phyloP scores from a whole-genome alignment of 148 eudicot species.

The Limonium bicolor region DNA sequence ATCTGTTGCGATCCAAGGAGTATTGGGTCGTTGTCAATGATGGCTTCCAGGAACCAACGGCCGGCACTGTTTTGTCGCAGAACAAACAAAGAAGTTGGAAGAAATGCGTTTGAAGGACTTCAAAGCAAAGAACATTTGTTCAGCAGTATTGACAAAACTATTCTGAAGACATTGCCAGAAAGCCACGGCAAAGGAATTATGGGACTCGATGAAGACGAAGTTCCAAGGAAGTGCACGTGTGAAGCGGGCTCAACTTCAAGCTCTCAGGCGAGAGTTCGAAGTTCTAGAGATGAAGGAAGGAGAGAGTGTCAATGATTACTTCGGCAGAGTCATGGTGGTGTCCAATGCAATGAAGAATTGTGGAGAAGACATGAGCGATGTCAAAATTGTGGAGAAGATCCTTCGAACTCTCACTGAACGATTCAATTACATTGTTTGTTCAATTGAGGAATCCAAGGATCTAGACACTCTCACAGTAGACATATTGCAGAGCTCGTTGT shows the following conservation, averaged over 20 bases:
- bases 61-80: neutral
- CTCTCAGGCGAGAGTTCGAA: slow-evolving; percentile 4
- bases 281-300: slow-evolving; percentile 1
- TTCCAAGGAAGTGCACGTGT: neutral
- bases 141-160: neutral
- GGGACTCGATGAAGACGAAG: neutral
- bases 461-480: slow-evolving; percentile 3
- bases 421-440: slow-evolving; percentile 5
- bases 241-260: neutral
- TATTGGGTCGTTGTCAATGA: too few relatives aligned
- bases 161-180: slow-evolving; percentile 1
- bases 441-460: too few relatives aligned
- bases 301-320: slow-evolving; percentile 3
- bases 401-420: neutral
- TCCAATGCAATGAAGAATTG: neutral
- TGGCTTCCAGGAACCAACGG: neutral
- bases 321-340: neutral
- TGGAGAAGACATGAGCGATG: slow-evolving; percentile 2
- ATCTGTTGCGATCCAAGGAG: neutral
- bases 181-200: neutral
- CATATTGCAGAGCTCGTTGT: neutral
- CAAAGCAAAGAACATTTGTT: neutral
- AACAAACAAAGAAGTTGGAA: neutral
- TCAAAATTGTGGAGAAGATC: slow-evolving; percentile 3
- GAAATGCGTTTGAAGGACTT: slow-evolving; percentile 1